Base-by-base conservation (phyloP, 202 grass and related monocot species). In the Carex arenaria region DNA sequence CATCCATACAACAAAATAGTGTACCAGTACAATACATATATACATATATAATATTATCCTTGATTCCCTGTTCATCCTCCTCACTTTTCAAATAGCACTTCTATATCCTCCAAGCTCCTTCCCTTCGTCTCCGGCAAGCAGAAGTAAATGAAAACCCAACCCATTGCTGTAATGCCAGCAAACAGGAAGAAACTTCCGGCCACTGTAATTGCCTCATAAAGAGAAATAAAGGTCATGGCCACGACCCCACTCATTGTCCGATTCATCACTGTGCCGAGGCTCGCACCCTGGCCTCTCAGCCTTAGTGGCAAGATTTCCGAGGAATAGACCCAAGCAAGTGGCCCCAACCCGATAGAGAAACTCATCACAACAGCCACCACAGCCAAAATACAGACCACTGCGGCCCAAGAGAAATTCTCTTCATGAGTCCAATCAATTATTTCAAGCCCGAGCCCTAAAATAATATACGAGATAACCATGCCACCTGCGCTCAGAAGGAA, bases 311-410 rank as follows among this genome's bases (percentile, higher is more conserved):
- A 85, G 73, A 97, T 93, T 89, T 97, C 95, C 23, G 92, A 97
- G 84, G 88, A 85, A 91, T 97, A 97, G 61, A 94, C 95, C 95
- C 92, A 97, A 15, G 95, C 87, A 12, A 93, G 75, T 0, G 95
- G 95, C 11, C 95, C 92, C 0, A 94, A 28, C 13, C 95, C 95
- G 17, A 94, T 88, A 53, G 95, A 97, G 80, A 97, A 94, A 18
- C 86, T 69, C 26, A 79, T 87, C 2, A 97, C 92, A 80, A 91
- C 92, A 2, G 87, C 78, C 34, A 97, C 86, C 7, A 88, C 84
- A 7, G 89, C 69, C 4, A 28, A 80, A 10, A 91, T 84, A 10
- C 83, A 83, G 1, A 85, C 51, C 7, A 78, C 80, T 0, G 84
- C 90, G 0, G 88, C 89, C 28, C 82, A 87, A 2, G 63, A 72